A percentile compares a stretch with the other conserved stretches of the same genome.
Evolutionary conservation across 805 yeast genomes (phyloP).

Genomic region (Candida caryicola): DNA sequence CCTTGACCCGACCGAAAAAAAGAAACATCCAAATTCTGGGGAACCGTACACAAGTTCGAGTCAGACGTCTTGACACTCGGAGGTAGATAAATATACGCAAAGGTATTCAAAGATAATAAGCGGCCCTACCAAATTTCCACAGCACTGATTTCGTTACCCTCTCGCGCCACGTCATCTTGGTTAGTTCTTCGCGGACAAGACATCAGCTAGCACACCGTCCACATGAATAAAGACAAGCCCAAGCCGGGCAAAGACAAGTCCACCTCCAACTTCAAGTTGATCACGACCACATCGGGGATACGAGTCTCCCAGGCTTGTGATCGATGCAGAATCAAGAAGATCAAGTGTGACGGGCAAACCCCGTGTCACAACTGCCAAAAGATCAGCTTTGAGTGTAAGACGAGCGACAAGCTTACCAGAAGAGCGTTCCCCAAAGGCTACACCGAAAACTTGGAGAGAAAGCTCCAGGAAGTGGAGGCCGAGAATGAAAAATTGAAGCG

Average conservation of each 20-base stretch:
- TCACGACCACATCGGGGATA: slow-evolving; percentile 37
- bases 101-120: too few species aligned
- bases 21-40: slow-evolving; percentile 3
- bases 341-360: slow-evolving; percentile 68
- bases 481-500: slow-evolving; percentile 38
- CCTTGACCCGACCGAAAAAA: slow-evolving; percentile 1
- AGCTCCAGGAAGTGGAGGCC: slow-evolving; percentile 58
- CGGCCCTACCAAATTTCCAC: too few species aligned
- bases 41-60: slow-evolving; percentile 2
- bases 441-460: slow-evolving; percentile 69
- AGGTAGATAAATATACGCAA: too few species aligned
- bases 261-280: slow-evolving; percentile 32
- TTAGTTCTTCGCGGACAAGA: too few species aligned
- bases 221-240: not conserved
- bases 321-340: slow-evolving; percentile 72
- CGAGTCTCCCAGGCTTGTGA: slow-evolving; percentile 80
- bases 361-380: slow-evolving; percentile 70
- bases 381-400: slow-evolving; percentile 65
- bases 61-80: too few species aligned
- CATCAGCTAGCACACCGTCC: not conserved
- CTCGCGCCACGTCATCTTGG: too few species aligned
- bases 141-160: too few species aligned
- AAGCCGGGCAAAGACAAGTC: slow-evolving; percentile 12
- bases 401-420: slow-evolving; percentile 70
- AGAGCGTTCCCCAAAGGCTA: slow-evolving; percentile 80